phyloP scores from a whole-genome alignment of 2,329 filamentous ascomycete genomes.

The Ophioceras dolichostomum region DNA sequence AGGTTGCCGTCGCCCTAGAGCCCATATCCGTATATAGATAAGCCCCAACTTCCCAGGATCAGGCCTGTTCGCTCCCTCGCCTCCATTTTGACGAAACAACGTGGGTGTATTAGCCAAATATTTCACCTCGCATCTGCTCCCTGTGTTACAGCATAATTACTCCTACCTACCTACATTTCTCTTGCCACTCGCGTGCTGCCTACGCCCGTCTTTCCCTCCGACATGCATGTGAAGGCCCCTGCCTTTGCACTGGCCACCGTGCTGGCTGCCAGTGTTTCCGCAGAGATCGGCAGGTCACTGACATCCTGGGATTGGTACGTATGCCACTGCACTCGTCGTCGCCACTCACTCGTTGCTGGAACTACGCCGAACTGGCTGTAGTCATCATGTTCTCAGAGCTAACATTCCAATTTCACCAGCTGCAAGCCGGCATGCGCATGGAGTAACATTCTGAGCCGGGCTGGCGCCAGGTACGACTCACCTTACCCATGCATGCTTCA shows the following conservation, averaged over 20 bases:
- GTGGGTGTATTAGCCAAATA: background rate
- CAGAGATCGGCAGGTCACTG: constrained; percentile 5
- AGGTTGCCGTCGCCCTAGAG: background rate
- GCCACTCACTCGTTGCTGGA: no score
- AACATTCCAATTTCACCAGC: no score
- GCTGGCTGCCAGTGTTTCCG: background rate
- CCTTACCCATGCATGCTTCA: background rate
- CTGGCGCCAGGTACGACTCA: constrained; percentile 5
- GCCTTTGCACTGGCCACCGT: background rate
- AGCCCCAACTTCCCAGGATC: background rate
- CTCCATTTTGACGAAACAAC: background rate
- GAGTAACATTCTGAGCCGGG: constrained; percentile 4
- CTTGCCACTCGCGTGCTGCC: no score
- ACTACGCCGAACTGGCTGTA: no score
- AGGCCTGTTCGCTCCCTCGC: background rate
- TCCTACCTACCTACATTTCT: no score
- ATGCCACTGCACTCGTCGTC: no score
- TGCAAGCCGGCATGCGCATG: constrained; percentile 12
- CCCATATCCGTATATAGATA: background rate
- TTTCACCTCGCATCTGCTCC: background rate
- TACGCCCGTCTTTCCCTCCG: no score
- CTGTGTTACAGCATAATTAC: no score
- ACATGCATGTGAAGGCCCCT: background rate
- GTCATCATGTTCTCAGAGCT: no score
- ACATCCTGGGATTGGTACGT: constrained; percentile 11